Conservation (phyloP, 1,284 basidiomycete genomes). For the Uromyces viciae-fabae region DNA sequence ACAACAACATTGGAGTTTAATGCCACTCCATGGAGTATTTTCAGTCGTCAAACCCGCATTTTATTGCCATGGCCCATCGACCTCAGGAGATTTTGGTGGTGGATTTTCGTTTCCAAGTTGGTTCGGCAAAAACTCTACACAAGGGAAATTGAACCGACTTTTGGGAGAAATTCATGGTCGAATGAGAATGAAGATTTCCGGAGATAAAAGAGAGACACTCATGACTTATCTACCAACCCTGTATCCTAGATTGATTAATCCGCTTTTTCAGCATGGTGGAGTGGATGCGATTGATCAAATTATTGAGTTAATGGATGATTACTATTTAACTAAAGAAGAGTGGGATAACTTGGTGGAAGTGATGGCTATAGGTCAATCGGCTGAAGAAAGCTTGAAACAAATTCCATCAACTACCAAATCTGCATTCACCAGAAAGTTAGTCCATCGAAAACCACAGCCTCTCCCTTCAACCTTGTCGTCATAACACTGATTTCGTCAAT, state of each 20-base stretch:
- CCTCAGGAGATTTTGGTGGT: constrained; percentile 60
- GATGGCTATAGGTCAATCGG: constrained; percentile 35
- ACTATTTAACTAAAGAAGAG: constrained; percentile 87
- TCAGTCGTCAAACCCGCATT: constrained; percentile 83
- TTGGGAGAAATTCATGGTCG: constrained; percentile 86
- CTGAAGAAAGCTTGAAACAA: constrained; percentile 70
- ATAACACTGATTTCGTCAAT: not conserved
- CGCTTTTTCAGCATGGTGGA: constrained; percentile 68
- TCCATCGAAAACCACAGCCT: not conserved
- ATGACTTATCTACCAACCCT: constrained; percentile 84
- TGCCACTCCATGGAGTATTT: constrained; percentile 86
- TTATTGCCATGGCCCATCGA: constrained; percentile 66
- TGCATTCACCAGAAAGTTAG: constrained; percentile 77
- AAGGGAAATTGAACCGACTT: constrained; percentile 72
- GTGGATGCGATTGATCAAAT: constrained; percentile 64
- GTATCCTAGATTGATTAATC: constrained; percentile 72
- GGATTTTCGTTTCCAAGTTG: constrained; percentile 70
- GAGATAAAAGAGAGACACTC: constrained; percentile 79
- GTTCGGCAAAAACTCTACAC: constrained; percentile 96
- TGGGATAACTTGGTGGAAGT: constrained; percentile 94
- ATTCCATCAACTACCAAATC: constrained; percentile 77
- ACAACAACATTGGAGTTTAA: constrained; percentile 92
- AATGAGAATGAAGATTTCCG: constrained; percentile 89
- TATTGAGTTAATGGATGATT: constrained; percentile 86
- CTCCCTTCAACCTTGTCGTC: not conserved